Evolutionary conservation across 345 rosid genomes (phyloP).

Genomic region (Hypericum perforatum): DNA sequence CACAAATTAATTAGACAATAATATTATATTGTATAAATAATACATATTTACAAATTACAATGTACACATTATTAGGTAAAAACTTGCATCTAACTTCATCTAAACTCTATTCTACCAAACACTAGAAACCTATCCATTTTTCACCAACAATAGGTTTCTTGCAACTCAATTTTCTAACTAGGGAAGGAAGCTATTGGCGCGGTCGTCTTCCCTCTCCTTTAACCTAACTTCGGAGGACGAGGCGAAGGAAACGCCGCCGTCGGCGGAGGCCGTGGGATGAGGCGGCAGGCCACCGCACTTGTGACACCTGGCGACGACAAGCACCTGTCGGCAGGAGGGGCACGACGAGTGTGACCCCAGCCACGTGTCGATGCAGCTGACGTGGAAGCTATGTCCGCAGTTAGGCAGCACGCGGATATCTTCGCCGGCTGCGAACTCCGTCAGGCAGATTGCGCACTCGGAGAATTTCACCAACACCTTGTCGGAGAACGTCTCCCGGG

Average conservation of each 20-base stretch:
- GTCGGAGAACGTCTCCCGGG: constrained; percentile 44
- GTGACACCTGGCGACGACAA: constrained; percentile 51
- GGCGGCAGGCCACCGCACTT: constrained; percentile 22
- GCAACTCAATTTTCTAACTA: not conserved
- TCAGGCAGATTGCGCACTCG: constrained; percentile 76
- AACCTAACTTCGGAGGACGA: constrained; percentile 1
- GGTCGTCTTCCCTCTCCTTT: constrained; percentile 14
- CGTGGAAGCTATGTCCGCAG: constrained; percentile 77
- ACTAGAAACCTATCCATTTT: no score
- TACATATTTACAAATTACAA: no score
- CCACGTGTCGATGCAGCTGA: constrained; percentile 57
- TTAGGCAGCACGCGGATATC: constrained; percentile 42
- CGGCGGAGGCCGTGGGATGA: constrained; percentile 3
- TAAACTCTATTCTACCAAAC: no score
- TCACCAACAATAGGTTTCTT: no score
- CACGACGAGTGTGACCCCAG: constrained; percentile 53
- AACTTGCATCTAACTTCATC: no score
- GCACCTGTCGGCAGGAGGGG: constrained; percentile 71
- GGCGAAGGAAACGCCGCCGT: not conserved
- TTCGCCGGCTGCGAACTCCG: constrained; percentile 56
- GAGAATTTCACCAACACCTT: constrained; percentile 25
- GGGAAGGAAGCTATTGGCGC: not conserved
- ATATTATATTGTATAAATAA: no score
- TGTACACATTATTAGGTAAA: no score
- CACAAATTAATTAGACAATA: no score